phyloP scores from a whole-genome alignment of 805 yeast species.

The Candida rishiriensis region DNA sequence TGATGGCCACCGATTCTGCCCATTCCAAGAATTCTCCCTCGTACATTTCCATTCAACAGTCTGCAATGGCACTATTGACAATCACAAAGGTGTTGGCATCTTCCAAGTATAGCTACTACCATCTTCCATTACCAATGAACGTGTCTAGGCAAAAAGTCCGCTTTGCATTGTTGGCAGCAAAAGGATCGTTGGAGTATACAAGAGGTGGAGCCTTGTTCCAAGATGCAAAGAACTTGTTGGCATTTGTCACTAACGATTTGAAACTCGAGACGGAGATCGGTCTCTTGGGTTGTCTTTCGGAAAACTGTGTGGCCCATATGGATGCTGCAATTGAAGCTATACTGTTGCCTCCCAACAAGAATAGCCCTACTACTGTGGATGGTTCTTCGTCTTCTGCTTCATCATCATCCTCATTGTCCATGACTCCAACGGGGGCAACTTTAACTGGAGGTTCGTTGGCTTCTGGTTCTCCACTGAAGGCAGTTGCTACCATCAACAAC shows the following conservation, averaged over 20 bases:
- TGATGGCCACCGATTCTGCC: slow-evolving; percentile 42
- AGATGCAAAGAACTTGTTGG: slow-evolving; percentile 57
- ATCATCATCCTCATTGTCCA: neutral
- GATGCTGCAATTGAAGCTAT: slow-evolving; percentile 60
- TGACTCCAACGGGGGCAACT: neutral
- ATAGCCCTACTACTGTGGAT: neutral
- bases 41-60: slow-evolving; percentile 63
- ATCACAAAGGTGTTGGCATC: slow-evolving; percentile 39
- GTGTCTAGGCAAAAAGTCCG: slow-evolving; percentile 59
- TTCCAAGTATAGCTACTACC: slow-evolving; percentile 33
- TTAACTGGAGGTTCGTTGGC: neutral
- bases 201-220: slow-evolving; percentile 78
- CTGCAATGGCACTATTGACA: slow-evolving; percentile 56
- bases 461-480: slow-evolving; percentile 18
- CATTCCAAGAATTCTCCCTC: slow-evolving; percentile 46
- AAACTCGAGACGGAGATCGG: slow-evolving; percentile 47
- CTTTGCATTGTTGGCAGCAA: slow-evolving; percentile 60
- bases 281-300: slow-evolving; percentile 58
- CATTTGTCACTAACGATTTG: slow-evolving; percentile 45
- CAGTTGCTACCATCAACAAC: neutral
- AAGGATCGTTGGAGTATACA: slow-evolving; percentile 76
- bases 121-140: slow-evolving; percentile 62
- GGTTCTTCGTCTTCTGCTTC: neutral
- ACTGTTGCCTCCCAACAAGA: slow-evolving; percentile 44
- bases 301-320: slow-evolving; percentile 48